Base-by-base conservation (phyloP, 805 yeast genomes). In the Clavispora fructus region DNA sequence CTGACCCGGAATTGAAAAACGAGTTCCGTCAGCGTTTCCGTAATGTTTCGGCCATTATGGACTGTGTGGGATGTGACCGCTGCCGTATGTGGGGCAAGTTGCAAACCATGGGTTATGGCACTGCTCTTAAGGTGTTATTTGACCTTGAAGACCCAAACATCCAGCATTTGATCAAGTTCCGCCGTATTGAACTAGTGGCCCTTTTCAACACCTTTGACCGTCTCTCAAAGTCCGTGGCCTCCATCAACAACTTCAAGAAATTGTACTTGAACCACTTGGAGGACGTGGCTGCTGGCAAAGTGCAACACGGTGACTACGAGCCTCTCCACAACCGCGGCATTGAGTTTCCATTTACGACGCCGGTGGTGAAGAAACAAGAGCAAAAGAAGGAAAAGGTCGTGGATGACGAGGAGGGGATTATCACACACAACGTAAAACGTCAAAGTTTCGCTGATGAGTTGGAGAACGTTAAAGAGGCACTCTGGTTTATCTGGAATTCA, bases 31-130 rank as follows among this genome's bases (percentile, higher is more conserved):
- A 78, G 33, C 83, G 95, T 43, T 95, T 94, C 65, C 83, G 82
- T 60, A 94, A 94, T 62, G 95, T 94, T 23, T 83, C 95, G 17
- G 84, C 87, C 42, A 81, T 94, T 39, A 94, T 94, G 97, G 97
- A 92, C 64, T 94, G 99, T 70, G 98, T 94, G 35, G 97, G 96
- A 33, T 94, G 99, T 71, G 99, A 94, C 63, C 77, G 97, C 61
- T 94, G 99, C 65, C 79, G 97, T 59, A 73, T 94, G 67, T 94
- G 99, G 99, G 99, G 99, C 9, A 94, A 94, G 65, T 79, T 94
- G 28, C 99, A 94, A 70, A 89, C 96, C 1, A 88, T 94, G 13
- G 99, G 99, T 17, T 94, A 94, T 64, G 99, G 97, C 16, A 94
- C 99, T 8, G 95, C 97, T 1, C 77, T 94, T 59, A 94, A 94